Percentiles rank a stretch among this genome's conserved stretches.
These are phyloP conservation scores for Paramyrothecium roridum DNA, from an alignment of 2,329 filamentous ascomycete species.

Conservation along the genomic window DNA sequence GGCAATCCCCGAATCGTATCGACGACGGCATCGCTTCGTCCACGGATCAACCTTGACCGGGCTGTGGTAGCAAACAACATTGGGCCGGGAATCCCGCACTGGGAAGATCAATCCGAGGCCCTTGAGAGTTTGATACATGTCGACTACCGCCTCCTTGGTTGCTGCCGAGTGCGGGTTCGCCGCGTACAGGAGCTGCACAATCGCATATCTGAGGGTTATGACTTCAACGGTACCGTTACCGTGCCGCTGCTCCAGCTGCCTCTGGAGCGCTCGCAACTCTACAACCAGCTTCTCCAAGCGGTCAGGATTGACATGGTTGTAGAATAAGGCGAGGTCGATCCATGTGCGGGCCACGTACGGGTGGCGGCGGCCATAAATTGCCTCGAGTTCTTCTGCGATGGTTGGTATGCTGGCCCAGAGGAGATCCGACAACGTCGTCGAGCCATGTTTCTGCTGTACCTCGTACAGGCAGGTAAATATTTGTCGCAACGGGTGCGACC, in stretches of 20 bases:
- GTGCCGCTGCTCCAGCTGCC: conserved; percentile 30
- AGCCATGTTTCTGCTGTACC: conserved; percentile 41
- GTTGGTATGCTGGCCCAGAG: conserved; percentile 37
- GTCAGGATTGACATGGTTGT: conserved; percentile 32
- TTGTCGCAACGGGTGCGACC: conserved; percentile 37
- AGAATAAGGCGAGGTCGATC: conserved; percentile 37
- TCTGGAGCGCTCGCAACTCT: conserved; percentile 32
- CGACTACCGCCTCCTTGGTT: conserved; percentile 31
- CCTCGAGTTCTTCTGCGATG: conserved; percentile 40
- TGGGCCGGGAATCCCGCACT: conserved; percentile 32
- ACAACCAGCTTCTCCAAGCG: conserved; percentile 31
- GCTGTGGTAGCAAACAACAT: conserved; percentile 40
- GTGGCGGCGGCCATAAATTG: conserved; percentile 38
- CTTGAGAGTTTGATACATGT: conserved; percentile 34
- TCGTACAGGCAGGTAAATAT: conserved; percentile 41
- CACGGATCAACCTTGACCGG: conserved; percentile 40
- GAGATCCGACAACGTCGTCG: conserved; percentile 37
- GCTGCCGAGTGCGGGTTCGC: conserved; percentile 27
- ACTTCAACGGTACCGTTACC: conserved; percentile 30
- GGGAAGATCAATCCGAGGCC: conserved; percentile 30
- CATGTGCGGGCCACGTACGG: conserved; percentile 40
- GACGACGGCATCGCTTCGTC: conserved; percentile 38
- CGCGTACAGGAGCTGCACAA: conserved; percentile 36
- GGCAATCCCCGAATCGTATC: conserved; percentile 33
- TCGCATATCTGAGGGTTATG: conserved; percentile 35